A percentile compares a stretch with the other conserved stretches of the same genome.
Evolutionary conservation across 139 green algal genomes (phyloP).

Genomic region (Edaphochlamys debaryana): DNA sequence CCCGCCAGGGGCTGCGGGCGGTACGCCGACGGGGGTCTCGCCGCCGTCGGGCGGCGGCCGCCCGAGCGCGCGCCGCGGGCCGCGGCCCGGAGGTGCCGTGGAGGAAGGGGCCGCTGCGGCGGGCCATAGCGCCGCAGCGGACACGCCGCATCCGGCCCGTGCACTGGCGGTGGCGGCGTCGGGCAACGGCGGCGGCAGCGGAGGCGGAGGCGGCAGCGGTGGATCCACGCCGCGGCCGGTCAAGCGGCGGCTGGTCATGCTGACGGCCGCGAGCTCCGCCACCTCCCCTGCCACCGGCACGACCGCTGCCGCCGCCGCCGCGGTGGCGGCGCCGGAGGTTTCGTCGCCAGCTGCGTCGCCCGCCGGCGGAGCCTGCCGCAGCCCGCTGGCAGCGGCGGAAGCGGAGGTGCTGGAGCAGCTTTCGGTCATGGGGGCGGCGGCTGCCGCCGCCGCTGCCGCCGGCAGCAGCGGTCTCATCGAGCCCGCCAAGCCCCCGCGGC

Average conservation of each 20-base stretch:
- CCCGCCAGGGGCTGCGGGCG: neutral
- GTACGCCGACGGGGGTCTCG: no score
- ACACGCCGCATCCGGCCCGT: neutral
- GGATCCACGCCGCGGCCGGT: neutral
- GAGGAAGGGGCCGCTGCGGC: no score
- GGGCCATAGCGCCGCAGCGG: neutral
- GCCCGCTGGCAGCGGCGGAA: neutral
- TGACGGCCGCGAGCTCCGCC: neutral
- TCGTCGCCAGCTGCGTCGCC: no score
- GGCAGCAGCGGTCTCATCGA: neutral
- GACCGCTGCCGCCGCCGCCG: no score
- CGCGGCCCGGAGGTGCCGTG: no score
- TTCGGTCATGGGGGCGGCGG: neutral
- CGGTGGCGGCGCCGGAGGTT: neutral
- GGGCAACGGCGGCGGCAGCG: neutral
- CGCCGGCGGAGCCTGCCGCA: neutral
- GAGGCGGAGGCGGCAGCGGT: neutral
- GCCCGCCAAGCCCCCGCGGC: neutral
- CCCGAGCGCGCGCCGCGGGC: no score
- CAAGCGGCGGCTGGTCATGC: slow-evolving; percentile 17
- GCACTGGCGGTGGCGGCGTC: neutral
- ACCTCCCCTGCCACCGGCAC: neutral
- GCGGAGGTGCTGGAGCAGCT: slow-evolving; percentile 1
- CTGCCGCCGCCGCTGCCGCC: neutral
- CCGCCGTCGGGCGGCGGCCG: neutral